phyloP scores from a whole-genome alignment of 75 land plant species.

The Adiantum capillusveneris region DNA sequence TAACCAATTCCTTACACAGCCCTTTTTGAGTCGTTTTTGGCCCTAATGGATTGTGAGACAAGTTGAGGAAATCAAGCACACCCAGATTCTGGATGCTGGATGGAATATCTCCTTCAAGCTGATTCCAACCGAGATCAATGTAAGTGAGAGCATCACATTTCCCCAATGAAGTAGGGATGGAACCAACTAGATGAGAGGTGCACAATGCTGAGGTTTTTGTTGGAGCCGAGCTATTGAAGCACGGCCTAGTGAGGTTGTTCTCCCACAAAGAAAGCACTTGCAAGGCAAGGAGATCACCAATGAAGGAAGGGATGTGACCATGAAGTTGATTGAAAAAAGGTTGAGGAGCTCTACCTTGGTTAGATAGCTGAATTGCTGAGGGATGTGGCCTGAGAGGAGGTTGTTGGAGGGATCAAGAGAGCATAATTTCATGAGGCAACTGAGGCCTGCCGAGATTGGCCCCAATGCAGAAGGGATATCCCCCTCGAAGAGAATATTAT shows the following conservation, averaged over 20 bases:
- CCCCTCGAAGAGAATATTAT: no score
- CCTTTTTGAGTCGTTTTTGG: no score
- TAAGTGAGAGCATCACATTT: constrained; percentile 26
- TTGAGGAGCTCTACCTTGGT: no score
- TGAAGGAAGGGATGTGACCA: constrained; percentile 21
- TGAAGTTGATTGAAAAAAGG: no score
- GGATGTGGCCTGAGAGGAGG: no score
- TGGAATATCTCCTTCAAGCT: constrained; percentile 50
- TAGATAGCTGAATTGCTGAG: no score
- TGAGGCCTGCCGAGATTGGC: no score
- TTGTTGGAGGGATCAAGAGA: no score
- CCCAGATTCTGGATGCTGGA: constrained; percentile 21
- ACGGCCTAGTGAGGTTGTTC: constrained; percentile 18
- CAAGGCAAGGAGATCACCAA: constrained; percentile 8
- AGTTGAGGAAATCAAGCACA: constrained; percentile 42
- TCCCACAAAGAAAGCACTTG: constrained; percentile 13
- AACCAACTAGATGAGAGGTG: constrained; percentile 56
- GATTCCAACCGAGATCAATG: constrained; percentile 58
- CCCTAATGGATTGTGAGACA: constrained; percentile 59
- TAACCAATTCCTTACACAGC: no score
- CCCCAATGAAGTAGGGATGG: constrained; percentile 35
- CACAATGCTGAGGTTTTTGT: constrained; percentile 37
- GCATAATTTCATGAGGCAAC: no score
- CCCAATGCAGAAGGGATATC: no score
- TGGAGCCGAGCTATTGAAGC: constrained; percentile 16